Conservation (phyloP, 345 rosid species). For the Boechera retrofracta region DNA sequence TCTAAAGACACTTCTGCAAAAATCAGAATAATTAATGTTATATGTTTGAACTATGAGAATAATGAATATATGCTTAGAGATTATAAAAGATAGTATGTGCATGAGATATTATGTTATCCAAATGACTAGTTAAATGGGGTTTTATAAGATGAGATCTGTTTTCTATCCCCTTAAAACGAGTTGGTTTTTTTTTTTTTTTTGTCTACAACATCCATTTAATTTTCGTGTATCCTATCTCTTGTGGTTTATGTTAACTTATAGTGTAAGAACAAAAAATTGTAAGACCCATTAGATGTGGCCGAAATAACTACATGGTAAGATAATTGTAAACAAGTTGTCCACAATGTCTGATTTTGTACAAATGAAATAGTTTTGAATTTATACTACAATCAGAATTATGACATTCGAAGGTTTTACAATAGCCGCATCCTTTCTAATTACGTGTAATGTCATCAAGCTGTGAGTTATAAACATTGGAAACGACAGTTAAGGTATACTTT, state of each 20-base stretch:
- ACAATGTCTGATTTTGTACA: not conserved
- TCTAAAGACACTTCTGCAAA: not conserved
- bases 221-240: not conserved
- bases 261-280: not conserved
- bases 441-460: not conserved
- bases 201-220: not conserved
- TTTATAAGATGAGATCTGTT: not conserved
- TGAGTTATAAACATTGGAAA: conserved; percentile 12
- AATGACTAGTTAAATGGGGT: not conserved
- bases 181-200: not conserved
- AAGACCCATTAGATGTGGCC: not conserved
- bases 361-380: conserved; percentile 1
- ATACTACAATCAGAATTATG: not conserved
- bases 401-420: not conserved
- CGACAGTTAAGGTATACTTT: not conserved
- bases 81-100: not conserved
- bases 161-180: not conserved
- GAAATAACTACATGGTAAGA: conserved; percentile 5
- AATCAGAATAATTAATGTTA: not conserved
- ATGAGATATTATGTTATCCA: conserved; percentile 3
- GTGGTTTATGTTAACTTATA: conserved; percentile 27
- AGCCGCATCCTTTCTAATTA: conserved; percentile 14
- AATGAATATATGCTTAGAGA: not conserved
- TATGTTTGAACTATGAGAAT: conserved; percentile 2
- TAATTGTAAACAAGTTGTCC: conserved; percentile 7